Conservation (phyloP, 2,329 filamentous ascomycete genomes). For the Colletotrichum cereale region DNA sequence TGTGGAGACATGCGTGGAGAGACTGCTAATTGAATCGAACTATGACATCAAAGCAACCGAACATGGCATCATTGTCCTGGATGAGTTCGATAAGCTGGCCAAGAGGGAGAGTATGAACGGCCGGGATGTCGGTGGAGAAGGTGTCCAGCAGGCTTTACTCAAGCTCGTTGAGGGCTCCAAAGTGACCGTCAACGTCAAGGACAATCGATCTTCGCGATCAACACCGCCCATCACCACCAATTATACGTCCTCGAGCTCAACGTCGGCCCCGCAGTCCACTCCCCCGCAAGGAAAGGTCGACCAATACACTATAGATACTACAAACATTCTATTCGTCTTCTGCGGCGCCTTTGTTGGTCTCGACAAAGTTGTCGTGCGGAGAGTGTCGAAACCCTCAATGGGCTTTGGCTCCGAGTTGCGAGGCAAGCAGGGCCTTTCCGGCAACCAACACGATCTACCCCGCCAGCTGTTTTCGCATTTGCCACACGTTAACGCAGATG, state of each 20-base stretch:
- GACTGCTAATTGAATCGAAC: constrained; percentile 89
- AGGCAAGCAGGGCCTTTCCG: constrained; percentile 61
- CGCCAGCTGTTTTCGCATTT: constrained; percentile 70
- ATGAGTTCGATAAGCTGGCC: constrained; percentile 98
- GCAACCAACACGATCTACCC: constrained; percentile 71
- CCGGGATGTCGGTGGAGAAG: constrained; percentile 94
- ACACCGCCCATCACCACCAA: constrained; percentile 66
- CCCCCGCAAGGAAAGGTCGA: constrained; percentile 66
- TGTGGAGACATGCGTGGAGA: constrained; percentile 94
- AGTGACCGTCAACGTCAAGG: constrained; percentile 90
- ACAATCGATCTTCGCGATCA: constrained; percentile 71
- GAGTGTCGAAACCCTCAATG: constrained; percentile 87
- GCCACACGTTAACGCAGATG: constrained; percentile 62
- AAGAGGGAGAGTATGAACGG: constrained; percentile 88
- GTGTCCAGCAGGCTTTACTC: constrained; percentile 93
- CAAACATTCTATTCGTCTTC: constrained; percentile 97
- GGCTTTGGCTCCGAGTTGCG: constrained; percentile 91
- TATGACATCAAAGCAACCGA: constrained; percentile 89
- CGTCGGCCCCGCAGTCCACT: constrained; percentile 59
- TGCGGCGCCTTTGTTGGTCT: constrained; percentile 95
- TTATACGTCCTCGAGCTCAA: constrained; percentile 61
- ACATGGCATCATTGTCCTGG: constrained; percentile 92
- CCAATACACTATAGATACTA: constrained; percentile 85
- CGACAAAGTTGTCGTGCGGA: constrained; percentile 86
- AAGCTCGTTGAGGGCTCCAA: constrained; percentile 98